Percentiles rank a stretch among this genome's conserved stretches.
Conservation (phyloP, 1,284 basidiomycete species). For the Fistulinella cinereoalba region DNA sequence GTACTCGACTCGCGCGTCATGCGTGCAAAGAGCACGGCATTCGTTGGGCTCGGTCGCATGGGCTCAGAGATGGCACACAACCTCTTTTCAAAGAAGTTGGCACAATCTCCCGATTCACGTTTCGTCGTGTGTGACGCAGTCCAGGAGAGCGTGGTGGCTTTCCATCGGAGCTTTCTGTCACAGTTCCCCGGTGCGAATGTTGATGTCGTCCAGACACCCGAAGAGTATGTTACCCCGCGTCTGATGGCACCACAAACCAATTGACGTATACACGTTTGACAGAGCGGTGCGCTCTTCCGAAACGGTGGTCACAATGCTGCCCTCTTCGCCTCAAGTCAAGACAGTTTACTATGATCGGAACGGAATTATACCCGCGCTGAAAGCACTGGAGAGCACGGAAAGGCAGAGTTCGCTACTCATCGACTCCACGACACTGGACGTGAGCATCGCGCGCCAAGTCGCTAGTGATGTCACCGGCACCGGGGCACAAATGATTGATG, state of each 20-base stretch:
- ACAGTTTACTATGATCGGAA: slow-evolving; percentile 60
- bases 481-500: slow-evolving; percentile 83
- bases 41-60: slow-evolving; percentile 82
- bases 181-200: slow-evolving; percentile 59
- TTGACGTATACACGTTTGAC: slow-evolving; percentile 11
- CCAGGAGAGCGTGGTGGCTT: slow-evolving; percentile 55
- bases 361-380: slow-evolving; percentile 61
- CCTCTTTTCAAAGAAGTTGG: slow-evolving; percentile 67
- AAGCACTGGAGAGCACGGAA: slow-evolving; percentile 40
- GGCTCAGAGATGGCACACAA: slow-evolving; percentile 83
- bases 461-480: slow-evolving; percentile 49
- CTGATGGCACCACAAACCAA: slow-evolving; percentile 7
- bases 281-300: slow-evolving; percentile 63
- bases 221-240: slow-evolving; percentile 52
- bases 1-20: slow-evolving; percentile 22
- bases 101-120: slow-evolving; percentile 43
- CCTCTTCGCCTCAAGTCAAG: slow-evolving; percentile 79
- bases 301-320: slow-evolving; percentile 82
- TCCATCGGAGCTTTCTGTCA: slow-evolving; percentile 51
- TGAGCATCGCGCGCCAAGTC: slow-evolving; percentile 66
- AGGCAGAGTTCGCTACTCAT: slow-evolving; percentile 63
- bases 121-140: slow-evolving; percentile 80
- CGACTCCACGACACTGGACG: slow-evolving; percentile 87
- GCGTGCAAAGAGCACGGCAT: slow-evolving; percentile 59
- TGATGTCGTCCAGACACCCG: slow-evolving; percentile 56